These are phyloP conservation scores for Ambrosia artemisiifolia DNA, from an alignment of 129 eudicot genomes.

Conservation along the genomic window DNA sequence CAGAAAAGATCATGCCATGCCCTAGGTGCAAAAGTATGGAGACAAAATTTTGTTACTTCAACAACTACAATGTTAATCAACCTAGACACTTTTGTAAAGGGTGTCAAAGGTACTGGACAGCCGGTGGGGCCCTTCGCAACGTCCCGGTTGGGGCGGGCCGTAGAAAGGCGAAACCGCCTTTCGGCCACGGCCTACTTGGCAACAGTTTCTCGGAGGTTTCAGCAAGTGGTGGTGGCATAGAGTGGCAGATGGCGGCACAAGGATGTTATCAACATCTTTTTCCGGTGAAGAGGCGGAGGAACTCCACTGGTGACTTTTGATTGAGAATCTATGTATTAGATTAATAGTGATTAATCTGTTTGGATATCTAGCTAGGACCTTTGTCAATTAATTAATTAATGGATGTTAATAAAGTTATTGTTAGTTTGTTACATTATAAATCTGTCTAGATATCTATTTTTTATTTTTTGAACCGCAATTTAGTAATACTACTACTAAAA, in stretches of 20 bases:
- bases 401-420: conserved; percentile 19
- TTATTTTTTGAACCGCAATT: too few species aligned
- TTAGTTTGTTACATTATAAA: background rate
- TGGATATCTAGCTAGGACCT: conserved; percentile 20
- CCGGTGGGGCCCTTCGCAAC: conserved; percentile 81
- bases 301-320: conserved; percentile 35
- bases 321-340: conserved; percentile 39
- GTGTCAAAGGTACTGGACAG: conserved; percentile 86
- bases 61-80: conserved; percentile 82
- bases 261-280: conserved; percentile 43
- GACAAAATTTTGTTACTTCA: conserved; percentile 80
- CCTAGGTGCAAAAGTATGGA: conserved; percentile 92
- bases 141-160: conserved; percentile 87
- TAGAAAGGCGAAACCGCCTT: conserved; percentile 54
- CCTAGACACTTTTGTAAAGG: conserved; percentile 85
- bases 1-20: conserved; percentile 77
- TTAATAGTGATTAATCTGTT: conserved; percentile 18
- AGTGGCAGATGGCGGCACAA: conserved; percentile 50
- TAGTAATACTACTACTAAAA: too few species aligned
- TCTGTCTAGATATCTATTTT: too few species aligned
- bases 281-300: conserved; percentile 62
- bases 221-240: conserved; percentile 39
- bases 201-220: conserved; percentile 37
- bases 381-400: conserved; percentile 19
- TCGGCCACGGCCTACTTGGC: conserved; percentile 29